phyloP scores from a whole-genome alignment of 2,329 filamentous ascomycete genomes.

The Aspergillus sp. region DNA sequence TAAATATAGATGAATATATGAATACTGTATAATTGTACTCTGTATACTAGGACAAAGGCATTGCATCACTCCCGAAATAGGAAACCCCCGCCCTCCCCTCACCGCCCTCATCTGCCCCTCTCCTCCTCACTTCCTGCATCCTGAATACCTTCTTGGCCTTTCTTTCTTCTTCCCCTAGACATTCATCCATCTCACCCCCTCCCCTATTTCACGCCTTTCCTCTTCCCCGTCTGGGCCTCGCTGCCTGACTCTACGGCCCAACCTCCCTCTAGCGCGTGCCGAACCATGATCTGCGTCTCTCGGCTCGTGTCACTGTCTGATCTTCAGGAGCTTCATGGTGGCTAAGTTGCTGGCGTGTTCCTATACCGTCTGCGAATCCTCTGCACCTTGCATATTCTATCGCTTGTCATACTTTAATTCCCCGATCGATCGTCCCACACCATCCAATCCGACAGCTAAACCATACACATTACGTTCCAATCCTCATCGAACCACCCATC shows the following conservation, averaged over 20 bases:
- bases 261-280: slow-evolving; percentile 3
- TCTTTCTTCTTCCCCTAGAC: slow-evolving; percentile 2
- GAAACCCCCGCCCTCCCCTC: not conserved
- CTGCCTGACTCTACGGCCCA: not conserved
- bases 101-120: slow-evolving; percentile 5
- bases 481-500: not conserved
- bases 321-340: slow-evolving; percentile 19
- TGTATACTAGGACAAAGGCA: too few species aligned
- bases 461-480: not conserved
- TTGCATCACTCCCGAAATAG: not conserved
- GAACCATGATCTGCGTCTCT: slow-evolving; percentile 20
- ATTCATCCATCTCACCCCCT: slow-evolving; percentile 1
- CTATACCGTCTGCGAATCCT: too few species aligned
- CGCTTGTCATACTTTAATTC: too few species aligned
- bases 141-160: slow-evolving; percentile 1
- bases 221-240: not conserved
- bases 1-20: too few species aligned
- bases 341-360: too few species aligned
- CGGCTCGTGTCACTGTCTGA: slow-evolving; percentile 17
- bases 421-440: too few species aligned
- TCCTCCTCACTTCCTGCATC: slow-evolving; percentile 1
- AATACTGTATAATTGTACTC: too few species aligned
- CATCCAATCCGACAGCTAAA: not conserved
- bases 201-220: not conserved
- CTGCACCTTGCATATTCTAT: too few species aligned